A percentile compares a stretch with the other conserved stretches of the same genome.
Evolutionary conservation across 257 asterid genomes (phyloP).

Genomic region (Schizonepeta tenuifolia): DNA sequence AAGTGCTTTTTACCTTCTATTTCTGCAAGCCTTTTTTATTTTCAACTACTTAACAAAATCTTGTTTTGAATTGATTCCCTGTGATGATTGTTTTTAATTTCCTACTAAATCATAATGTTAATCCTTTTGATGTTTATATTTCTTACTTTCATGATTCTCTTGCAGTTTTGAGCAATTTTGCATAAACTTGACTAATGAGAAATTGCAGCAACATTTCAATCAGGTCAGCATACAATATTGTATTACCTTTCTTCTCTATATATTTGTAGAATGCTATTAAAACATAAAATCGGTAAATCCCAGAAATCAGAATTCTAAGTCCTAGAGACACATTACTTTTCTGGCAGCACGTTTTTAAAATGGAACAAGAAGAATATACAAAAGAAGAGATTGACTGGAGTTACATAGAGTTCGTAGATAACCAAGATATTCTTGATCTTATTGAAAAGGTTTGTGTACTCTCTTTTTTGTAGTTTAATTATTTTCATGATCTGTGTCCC

Average conservation of each 20-base stretch:
- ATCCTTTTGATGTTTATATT: conserved; percentile 23
- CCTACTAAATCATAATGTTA: conserved; percentile 8
- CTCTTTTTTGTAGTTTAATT: conserved; percentile 8
- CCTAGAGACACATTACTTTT: conserved; percentile 27
- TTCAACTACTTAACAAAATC: not conserved
- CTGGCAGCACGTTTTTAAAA: conserved; percentile 88
- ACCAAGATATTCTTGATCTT: conserved; percentile 93
- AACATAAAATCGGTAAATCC: not conserved
- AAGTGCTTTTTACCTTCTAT: not conserved
- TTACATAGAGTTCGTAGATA: conserved; percentile 82
- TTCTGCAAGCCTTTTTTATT: conserved; percentile 6
- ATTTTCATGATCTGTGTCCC: not conserved
- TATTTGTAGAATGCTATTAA: conserved; percentile 9
- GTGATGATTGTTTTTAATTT: not conserved
- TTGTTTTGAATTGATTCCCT: not conserved
- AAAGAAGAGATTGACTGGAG: conserved; percentile 96
- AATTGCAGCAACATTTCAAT: conserved; percentile 95
- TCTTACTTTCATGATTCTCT: conserved; percentile 25
- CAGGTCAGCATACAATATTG: conserved; percentile 56
- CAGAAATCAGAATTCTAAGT: conserved; percentile 24
- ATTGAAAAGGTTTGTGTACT: conserved; percentile 72
- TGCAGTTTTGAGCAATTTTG: conserved; percentile 98
- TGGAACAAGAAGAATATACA: conserved; percentile 95
- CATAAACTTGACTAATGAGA: conserved; percentile 93
- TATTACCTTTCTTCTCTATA: conserved; percentile 7